These are phyloP conservation scores for Sophora flavescens DNA, from an alignment of 306 rosid species.

Conservation along the genomic window DNA sequence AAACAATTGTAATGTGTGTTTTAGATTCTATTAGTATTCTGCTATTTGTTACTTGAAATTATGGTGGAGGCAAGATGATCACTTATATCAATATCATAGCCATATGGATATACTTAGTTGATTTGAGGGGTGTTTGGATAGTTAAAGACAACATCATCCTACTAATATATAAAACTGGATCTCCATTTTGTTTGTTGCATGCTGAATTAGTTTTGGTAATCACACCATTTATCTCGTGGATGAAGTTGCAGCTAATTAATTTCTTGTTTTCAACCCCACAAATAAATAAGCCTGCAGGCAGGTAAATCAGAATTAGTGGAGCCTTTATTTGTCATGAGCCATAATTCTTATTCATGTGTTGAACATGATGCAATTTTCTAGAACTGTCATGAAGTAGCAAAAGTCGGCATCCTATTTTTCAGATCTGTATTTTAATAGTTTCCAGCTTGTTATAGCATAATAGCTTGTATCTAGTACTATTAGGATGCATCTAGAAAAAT, in stretches of 20 bases:
- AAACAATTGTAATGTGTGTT: neutral
- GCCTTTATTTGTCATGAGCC: neutral
- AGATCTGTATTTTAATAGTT: no score
- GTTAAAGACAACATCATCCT: neutral
- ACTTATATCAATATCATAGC: neutral
- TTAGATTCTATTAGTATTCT: conserved; percentile 1
- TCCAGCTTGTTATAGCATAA: no score
- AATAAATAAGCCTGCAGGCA: conserved; percentile 3
- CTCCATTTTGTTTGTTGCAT: neutral
- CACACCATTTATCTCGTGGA: conserved; percentile 49
- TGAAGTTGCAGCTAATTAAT: conserved; percentile 26
- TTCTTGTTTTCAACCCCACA: neutral
- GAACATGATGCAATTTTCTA: no score
- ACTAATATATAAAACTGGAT: neutral
- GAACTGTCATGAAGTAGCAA: no score
- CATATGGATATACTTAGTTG: neutral
- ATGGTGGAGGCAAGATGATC: conserved; percentile 8
- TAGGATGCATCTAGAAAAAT: no score
- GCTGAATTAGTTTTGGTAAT: conserved; percentile 10
- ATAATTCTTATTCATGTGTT: neutral
- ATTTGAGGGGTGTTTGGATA: conserved; percentile 2
- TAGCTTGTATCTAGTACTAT: no score
- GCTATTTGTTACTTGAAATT: neutral
- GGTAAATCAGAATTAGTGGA: neutral
- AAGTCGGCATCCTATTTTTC: no score